Conservation (phyloP, 768 basidiomycete genomes). For the Podaxis sp. region DNA sequence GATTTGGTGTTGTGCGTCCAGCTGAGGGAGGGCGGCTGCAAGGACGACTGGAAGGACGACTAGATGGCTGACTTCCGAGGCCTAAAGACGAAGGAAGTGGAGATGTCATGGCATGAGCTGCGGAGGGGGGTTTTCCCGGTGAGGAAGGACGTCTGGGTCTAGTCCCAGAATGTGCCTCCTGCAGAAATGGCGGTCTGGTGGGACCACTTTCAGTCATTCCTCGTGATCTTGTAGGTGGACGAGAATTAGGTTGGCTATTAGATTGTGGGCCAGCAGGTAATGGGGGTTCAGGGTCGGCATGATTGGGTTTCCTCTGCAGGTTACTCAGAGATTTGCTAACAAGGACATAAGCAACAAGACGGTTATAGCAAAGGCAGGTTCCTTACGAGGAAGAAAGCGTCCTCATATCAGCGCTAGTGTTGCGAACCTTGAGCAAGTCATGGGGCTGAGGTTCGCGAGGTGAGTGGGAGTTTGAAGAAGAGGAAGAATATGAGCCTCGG, state of each 20-base stretch:
- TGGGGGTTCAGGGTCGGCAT: constrained; percentile 25
- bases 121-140: constrained; percentile 3
- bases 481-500: constrained; percentile 56
- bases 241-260: constrained; percentile 33
- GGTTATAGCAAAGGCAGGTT: not conserved
- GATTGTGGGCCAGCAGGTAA: constrained; percentile 27
- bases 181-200: constrained; percentile 33
- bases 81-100: constrained; percentile 10
- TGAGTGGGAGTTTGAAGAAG: constrained; percentile 53
- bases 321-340: constrained; percentile 10
- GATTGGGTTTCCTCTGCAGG: constrained; percentile 3
- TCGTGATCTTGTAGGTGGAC: constrained; percentile 46
- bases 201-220: constrained; percentile 46
- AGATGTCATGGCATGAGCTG: constrained; percentile 10
- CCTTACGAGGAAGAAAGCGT: constrained; percentile 13
- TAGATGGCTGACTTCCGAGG: constrained; percentile 11
- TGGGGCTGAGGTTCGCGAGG: constrained; percentile 28
- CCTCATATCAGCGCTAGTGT: not conserved
- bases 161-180: constrained; percentile 22
- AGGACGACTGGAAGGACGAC: constrained; percentile 12
- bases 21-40: constrained; percentile 16
- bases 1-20: constrained; percentile 8
- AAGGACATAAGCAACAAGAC: constrained; percentile 5
- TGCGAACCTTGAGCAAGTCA: constrained; percentile 3
- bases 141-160: constrained; percentile 12